A percentile compares a stretch with the other conserved stretches of the same genome.
Conservation (phyloP, 345 rosid genomes). For the Linum trigynum region DNA sequence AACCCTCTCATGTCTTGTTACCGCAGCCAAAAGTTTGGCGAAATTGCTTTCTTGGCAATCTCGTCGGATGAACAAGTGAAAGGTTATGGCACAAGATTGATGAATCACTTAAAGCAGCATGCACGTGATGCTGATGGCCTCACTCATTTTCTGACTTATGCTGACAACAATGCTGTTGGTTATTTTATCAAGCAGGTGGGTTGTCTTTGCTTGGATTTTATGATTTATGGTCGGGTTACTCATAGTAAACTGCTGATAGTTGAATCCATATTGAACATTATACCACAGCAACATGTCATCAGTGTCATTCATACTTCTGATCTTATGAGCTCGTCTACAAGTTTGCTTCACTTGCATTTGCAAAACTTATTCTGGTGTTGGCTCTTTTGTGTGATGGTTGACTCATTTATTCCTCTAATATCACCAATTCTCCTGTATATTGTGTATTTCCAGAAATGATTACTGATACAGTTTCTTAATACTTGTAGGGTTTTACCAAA, state of each 20-base stretch:
- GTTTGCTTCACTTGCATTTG: background rate
- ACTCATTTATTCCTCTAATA: background rate
- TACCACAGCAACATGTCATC: background rate
- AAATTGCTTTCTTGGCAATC: constrained; percentile 99
- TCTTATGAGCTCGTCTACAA: background rate
- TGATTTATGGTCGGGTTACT: background rate
- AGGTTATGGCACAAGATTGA: constrained; percentile 97
- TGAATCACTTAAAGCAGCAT: constrained; percentile 97
- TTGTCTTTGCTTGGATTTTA: constrained; percentile 5
- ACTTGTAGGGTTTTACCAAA: constrained; percentile 87
- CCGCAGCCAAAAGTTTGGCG: constrained; percentile 91
- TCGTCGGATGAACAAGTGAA: constrained; percentile 99
- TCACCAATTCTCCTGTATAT: background rate
- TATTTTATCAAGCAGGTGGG: constrained; percentile 91
- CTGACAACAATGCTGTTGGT: constrained; percentile 98
- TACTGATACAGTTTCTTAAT: background rate
- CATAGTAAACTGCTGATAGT: no score
- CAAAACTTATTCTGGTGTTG: background rate
- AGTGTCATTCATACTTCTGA: background rate
- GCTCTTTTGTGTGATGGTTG: background rate
- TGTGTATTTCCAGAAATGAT: background rate
- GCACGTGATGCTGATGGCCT: constrained; percentile 96
- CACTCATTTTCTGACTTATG: constrained; percentile 93
- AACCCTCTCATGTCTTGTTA: constrained; percentile 16
- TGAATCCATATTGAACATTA: no score